A percentile compares a stretch with the other conserved stretches of the same genome.
phyloP scores from a whole-genome alignment of 2,329 filamentous ascomycete genomes.

The Fusarium mangiferae region DNA sequence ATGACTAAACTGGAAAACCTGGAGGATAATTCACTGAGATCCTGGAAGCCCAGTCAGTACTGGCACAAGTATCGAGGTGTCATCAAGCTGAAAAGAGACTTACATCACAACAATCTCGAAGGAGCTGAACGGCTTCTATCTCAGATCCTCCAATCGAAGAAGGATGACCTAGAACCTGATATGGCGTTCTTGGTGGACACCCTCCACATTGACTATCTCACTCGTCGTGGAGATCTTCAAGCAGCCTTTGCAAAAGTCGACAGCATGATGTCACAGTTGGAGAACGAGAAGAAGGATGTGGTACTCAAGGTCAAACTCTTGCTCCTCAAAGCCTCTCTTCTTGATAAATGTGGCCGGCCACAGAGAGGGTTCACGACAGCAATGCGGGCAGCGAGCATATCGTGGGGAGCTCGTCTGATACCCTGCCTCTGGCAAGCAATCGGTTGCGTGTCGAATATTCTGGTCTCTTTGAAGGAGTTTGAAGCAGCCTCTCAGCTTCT shows the following conservation, averaged over 20 bases:
- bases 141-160: slow-evolving; percentile 63
- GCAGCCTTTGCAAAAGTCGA: slow-evolving; percentile 62
- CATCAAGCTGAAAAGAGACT: slow-evolving; percentile 70
- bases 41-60: slow-evolving; percentile 82
- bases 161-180: slow-evolving; percentile 63
- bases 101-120: slow-evolving; percentile 66
- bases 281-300: slow-evolving; percentile 63
- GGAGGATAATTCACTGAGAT: slow-evolving; percentile 70
- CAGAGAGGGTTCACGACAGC: slow-evolving; percentile 81
- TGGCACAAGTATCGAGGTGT: slow-evolving; percentile 74
- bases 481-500: slow-evolving; percentile 72
- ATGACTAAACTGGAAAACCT: slow-evolving; percentile 57
- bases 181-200: slow-evolving; percentile 62
- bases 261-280: slow-evolving; percentile 53
- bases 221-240: slow-evolving; percentile 59
- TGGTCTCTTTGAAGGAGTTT: slow-evolving; percentile 78
- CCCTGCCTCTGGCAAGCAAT: slow-evolving; percentile 79
- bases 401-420: slow-evolving; percentile 75
- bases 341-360: slow-evolving; percentile 73
- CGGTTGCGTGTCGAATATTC: slow-evolving; percentile 72
- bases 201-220: slow-evolving; percentile 63
- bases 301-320: slow-evolving; percentile 77
- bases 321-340: slow-evolving; percentile 76
- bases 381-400: slow-evolving; percentile 78
- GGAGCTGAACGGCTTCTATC: slow-evolving; percentile 61